Conservation (phyloP, 2,329 filamentous ascomycete genomes). For the Drechslerella coelobrocha region DNA sequence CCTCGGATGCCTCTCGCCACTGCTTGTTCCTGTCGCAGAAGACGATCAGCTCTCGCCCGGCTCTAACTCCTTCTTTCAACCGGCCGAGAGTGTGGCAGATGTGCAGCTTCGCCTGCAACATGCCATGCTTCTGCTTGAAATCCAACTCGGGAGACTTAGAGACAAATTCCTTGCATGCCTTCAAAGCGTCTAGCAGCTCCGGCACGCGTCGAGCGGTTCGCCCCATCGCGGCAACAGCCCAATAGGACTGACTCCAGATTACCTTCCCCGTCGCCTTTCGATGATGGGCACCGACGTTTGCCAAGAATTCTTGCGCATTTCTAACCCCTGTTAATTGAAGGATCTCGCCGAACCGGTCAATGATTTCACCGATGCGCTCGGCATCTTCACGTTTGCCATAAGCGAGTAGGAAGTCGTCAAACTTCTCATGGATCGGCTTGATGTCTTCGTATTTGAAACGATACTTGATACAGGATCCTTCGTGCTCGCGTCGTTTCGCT, state of each 20-base stretch:
- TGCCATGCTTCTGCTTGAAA: neutral
- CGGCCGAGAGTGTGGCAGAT: slow-evolving; percentile 9
- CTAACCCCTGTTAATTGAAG: slow-evolving; percentile 3
- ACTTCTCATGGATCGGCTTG: slow-evolving; percentile 4
- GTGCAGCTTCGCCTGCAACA: slow-evolving; percentile 13
- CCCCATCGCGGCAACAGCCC: neutral
- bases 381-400: slow-evolving; percentile 20
- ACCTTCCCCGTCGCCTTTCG: slow-evolving; percentile 16
- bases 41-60: slow-evolving; percentile 7
- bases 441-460: slow-evolving; percentile 10
- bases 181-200: slow-evolving; percentile 8
- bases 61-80: slow-evolving; percentile 3
- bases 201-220: neutral
- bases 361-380: neutral
- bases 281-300: slow-evolving; percentile 16
- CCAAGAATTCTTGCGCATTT: neutral
- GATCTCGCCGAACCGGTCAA: slow-evolving; percentile 12
- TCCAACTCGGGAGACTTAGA: neutral
- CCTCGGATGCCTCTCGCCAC: neutral
- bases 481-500: neutral
- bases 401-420: slow-evolving; percentile 2
- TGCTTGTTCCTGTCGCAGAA: neutral
- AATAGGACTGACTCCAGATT: slow-evolving; percentile 12
- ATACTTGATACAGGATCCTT: neutral
- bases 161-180: neutral